phyloP scores from a whole-genome alignment of 176 grass and related monocot species.

The Elaeis guineensis region DNA sequence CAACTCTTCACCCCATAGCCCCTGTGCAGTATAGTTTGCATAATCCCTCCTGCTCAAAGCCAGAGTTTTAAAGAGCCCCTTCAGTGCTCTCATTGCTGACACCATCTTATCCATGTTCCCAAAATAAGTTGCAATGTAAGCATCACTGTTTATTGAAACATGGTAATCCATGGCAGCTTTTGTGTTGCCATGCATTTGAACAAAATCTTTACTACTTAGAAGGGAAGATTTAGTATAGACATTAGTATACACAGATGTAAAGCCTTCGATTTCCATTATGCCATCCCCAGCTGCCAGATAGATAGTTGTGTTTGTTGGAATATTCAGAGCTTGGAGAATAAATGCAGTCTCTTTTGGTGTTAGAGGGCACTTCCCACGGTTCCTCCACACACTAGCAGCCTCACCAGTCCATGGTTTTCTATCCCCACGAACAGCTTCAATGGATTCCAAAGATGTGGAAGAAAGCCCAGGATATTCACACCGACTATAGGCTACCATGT shows the following conservation, averaged over 20 bases:
- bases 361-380: slow-evolving; percentile 82
- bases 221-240: slow-evolving; percentile 71
- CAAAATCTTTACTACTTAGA: slow-evolving; percentile 58
- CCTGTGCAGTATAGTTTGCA: slow-evolving; percentile 42
- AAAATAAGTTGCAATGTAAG: slow-evolving; percentile 80
- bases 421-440: slow-evolving; percentile 68
- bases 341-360: slow-evolving; percentile 91
- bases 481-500: slow-evolving; percentile 83
- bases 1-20: slow-evolving; percentile 51
- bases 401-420: slow-evolving; percentile 60
- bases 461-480: slow-evolving; percentile 64
- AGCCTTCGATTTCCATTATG: slow-evolving; percentile 75
- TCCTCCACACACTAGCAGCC: slow-evolving; percentile 61
- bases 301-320: slow-evolving; percentile 57
- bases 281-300: slow-evolving; percentile 91
- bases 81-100: slow-evolving; percentile 68
- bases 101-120: slow-evolving; percentile 99
- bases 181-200: slow-evolving; percentile 90
- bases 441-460: slow-evolving; percentile 42
- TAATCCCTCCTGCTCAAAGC: slow-evolving; percentile 87
- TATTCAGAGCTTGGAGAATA: slow-evolving; percentile 59
- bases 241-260: slow-evolving; percentile 65
- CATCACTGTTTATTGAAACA: slow-evolving; percentile 82
- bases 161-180: slow-evolving; percentile 93
- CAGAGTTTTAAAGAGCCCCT: slow-evolving; percentile 62